Percentiles rank a stretch among this genome's conserved stretches.
Evolutionary conservation across 495 filamentous ascomycete genomes (phyloP).

Genomic region (Aspergillus bertholletiae): DNA sequence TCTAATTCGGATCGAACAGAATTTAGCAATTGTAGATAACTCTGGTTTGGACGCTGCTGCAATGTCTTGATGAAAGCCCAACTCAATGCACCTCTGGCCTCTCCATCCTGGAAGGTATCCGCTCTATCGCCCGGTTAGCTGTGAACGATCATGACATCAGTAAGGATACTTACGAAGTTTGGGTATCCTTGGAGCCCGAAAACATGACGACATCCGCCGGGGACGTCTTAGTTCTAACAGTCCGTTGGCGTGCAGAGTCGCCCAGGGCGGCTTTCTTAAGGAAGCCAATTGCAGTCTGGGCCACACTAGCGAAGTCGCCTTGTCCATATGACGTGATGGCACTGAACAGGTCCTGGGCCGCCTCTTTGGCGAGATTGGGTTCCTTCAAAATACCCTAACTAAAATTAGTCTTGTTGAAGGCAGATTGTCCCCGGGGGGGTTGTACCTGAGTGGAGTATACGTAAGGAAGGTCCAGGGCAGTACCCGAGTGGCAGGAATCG

Average conservation of each 20-base stretch:
- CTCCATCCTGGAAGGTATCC: constrained; percentile 54
- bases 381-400: constrained; percentile 82
- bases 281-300: constrained; percentile 75
- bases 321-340: constrained; percentile 83
- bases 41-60: constrained; percentile 93
- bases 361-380: constrained; percentile 95
- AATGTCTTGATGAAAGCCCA: constrained; percentile 93
- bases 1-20: constrained; percentile 89
- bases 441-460: constrained; percentile 81
- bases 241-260: constrained; percentile 70
- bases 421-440: background rate
- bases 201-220: constrained; percentile 97
- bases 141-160: background rate
- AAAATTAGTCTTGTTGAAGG: background rate
- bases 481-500: constrained; percentile 97
- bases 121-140: constrained; percentile 21
- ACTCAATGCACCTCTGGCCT: constrained; percentile 95
- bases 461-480: constrained; percentile 92
- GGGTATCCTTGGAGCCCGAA: constrained; percentile 92
- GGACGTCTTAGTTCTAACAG: constrained; percentile 84
- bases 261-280: constrained; percentile 89
- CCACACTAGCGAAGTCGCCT: constrained; percentile 79
- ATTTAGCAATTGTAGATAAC: constrained; percentile 91
- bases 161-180: constrained; percentile 56
- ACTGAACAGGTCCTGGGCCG: constrained; percentile 84